A percentile compares a stretch with the other conserved stretches of the same genome.
Conservation (phyloP, 1,284 basidiomycete species). For the Ceratobasidium sp. region DNA sequence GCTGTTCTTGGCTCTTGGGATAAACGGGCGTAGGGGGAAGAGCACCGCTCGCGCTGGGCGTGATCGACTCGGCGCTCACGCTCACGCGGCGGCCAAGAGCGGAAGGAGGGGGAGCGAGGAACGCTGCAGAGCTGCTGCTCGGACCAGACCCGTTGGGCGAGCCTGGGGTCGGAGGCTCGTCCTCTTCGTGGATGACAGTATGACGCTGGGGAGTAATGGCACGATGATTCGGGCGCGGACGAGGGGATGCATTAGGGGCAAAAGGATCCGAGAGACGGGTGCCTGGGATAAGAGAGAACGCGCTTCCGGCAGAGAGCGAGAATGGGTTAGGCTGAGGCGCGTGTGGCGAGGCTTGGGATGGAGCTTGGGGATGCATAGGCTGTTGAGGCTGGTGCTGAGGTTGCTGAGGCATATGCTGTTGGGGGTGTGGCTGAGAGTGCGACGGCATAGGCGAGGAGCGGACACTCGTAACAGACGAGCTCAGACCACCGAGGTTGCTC, state of each 20-base stretch:
- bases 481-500: constrained; percentile 13
- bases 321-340: constrained; percentile 38
- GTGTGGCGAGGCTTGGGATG: constrained; percentile 51
- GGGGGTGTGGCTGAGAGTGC: constrained; percentile 37
- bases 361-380: constrained; percentile 55
- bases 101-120: constrained; percentile 71
- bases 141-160: constrained; percentile 30
- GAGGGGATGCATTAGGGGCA: constrained; percentile 22
- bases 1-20: constrained; percentile 86
- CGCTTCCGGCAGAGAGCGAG: constrained; percentile 27
- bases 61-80: constrained; percentile 96
- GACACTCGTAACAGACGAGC: constrained; percentile 17
- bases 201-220: constrained; percentile 49
- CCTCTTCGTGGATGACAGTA: constrained; percentile 47
- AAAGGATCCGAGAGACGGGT: constrained; percentile 34
- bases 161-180: constrained; percentile 40
- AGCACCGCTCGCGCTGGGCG: constrained; percentile 75
- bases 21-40: constrained; percentile 74
- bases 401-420: constrained; percentile 34
- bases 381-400: constrained; percentile 57
- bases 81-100: constrained; percentile 90
- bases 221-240: constrained; percentile 55
- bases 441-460: constrained; percentile 37
- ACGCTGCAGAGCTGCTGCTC: constrained; percentile 61
- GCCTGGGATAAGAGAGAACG: constrained; percentile 36